A percentile compares a stretch with the other conserved stretches of the same genome.
Evolutionary conservation across 108 stramenopile genomes (phyloP).

Genomic region (Fragilaria radians): DNA sequence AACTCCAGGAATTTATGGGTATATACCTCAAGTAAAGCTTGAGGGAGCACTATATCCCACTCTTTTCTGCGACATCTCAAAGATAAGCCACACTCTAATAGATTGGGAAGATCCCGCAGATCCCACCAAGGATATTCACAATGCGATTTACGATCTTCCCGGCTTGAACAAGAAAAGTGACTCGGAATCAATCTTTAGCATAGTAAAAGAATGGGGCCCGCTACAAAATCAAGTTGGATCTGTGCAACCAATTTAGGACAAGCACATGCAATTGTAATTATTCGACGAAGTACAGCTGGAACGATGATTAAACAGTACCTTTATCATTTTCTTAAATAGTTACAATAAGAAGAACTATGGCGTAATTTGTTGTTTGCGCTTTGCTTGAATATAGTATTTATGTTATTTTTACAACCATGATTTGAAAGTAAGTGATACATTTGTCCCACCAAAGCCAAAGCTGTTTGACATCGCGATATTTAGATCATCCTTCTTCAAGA

Average conservation of each 20-base stretch:
- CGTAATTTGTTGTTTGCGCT: neutral
- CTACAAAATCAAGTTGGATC: too few relatives aligned
- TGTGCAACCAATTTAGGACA: too few relatives aligned
- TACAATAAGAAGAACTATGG: too few relatives aligned
- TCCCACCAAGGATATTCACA: slow-evolving; percentile 1
- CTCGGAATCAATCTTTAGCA: neutral
- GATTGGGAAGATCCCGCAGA: slow-evolving; percentile 8
- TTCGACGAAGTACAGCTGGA: too few relatives aligned
- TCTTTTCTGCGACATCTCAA: slow-evolving; percentile 6
- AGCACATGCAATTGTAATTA: too few relatives aligned
- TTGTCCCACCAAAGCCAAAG: slow-evolving; percentile 98
- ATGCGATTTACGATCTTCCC: slow-evolving; percentile 4
- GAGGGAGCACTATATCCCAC: neutral
- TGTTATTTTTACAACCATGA: slow-evolving; percentile 6
- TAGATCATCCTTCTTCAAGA: too few relatives aligned
- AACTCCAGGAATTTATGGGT: slow-evolving; percentile 2
- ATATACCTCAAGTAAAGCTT: slow-evolving; percentile 9
- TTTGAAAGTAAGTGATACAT: slow-evolving; percentile 84
- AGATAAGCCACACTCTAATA: slow-evolving; percentile 4
- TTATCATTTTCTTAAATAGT: too few relatives aligned
- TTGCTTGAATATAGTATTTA: neutral
- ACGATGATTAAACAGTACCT: too few relatives aligned
- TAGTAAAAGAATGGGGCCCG: neutral
- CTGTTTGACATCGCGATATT: slow-evolving; percentile 79
- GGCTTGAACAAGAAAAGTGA: neutral